These are phyloP conservation scores for Pythium rishiriense DNA, from an alignment of 352 stramenopile genomes.

Conservation along the genomic window DNA sequence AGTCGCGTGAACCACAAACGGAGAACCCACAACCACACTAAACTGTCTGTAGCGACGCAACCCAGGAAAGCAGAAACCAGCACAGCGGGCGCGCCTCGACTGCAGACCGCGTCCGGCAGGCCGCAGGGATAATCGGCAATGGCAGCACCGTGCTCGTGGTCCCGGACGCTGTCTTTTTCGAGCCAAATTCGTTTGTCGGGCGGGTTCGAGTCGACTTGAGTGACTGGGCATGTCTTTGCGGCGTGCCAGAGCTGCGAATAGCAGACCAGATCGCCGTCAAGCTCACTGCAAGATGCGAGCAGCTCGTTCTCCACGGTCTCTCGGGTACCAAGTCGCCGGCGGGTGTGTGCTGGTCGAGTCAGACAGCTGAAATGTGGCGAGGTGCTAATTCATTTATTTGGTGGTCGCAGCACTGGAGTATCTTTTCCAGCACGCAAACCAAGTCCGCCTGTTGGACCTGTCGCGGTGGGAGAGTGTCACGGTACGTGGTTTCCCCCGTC, in stretches of 20 bases:
- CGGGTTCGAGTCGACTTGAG: constrained; percentile 46
- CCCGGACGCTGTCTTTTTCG: constrained; percentile 57
- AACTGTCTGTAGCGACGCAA: not conserved
- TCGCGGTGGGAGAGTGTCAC: constrained; percentile 26
- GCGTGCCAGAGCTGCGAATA: constrained; percentile 17
- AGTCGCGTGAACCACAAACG: no score
- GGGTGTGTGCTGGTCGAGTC: no score
- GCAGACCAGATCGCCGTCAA: constrained; percentile 42
- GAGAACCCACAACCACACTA: no score
- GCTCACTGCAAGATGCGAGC: constrained; percentile 42
- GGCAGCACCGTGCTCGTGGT: constrained; percentile 18
- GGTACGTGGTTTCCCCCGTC: not conserved
- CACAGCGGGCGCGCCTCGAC: constrained; percentile 33
- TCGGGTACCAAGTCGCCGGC: constrained; percentile 21
- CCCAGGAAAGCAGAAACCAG: constrained; percentile 35
- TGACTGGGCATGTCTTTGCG: constrained; percentile 52
- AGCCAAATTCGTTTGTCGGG: constrained; percentile 47
- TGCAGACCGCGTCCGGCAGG: not conserved
- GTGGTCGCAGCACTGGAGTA: constrained; percentile 34
- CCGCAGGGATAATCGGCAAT: not conserved
- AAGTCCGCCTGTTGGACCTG: constrained; percentile 44
- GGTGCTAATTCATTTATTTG: no score
- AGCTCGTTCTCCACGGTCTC: constrained; percentile 51
- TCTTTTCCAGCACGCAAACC: constrained; percentile 40
- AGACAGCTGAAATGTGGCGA: no score